phyloP scores from a whole-genome alignment of 75 land plant species.

The Pinus albicaulis region DNA sequence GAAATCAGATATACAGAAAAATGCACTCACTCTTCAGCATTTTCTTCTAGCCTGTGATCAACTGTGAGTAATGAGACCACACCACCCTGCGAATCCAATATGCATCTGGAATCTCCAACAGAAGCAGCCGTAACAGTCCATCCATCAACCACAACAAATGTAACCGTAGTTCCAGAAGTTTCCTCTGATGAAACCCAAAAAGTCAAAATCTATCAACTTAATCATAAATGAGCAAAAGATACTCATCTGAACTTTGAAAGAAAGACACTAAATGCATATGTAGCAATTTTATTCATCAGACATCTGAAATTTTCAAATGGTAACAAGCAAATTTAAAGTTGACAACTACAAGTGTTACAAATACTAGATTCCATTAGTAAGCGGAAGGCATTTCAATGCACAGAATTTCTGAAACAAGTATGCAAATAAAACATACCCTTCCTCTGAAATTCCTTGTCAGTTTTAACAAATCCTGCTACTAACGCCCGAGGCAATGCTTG shows the following conservation, averaged over 20 bases:
- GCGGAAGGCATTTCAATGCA: background rate
- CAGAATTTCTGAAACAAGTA: too few species aligned
- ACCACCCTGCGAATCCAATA: constrained; percentile 79
- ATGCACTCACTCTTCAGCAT: constrained; percentile 78
- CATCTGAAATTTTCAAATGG: background rate
- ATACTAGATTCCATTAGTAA: background rate
- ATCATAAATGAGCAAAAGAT: background rate
- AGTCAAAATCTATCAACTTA: background rate
- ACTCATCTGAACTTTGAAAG: background rate
- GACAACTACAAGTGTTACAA: background rate
- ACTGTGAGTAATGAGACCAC: constrained; percentile 64
- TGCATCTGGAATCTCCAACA: constrained; percentile 92
- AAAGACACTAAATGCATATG: background rate
- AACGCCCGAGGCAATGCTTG: constrained; percentile 82
- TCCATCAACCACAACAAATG: constrained; percentile 89
- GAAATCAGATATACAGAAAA: background rate
- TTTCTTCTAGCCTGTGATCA: constrained; percentile 87
- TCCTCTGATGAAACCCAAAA: constrained; percentile 39
- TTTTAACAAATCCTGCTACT: constrained; percentile 91
- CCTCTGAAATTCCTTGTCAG: constrained; percentile 86
- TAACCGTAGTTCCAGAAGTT: constrained; percentile 92
- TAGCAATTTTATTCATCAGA: background rate
- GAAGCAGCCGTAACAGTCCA: constrained; percentile 93
- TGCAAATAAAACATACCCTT: constrained; percentile 59
- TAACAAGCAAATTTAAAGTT: background rate